Percentiles rank a stretch among this genome's conserved stretches.
Evolutionary conservation across 2,329 filamentous ascomycete species (phyloP).

Genomic region (Thelonectria discophora): DNA sequence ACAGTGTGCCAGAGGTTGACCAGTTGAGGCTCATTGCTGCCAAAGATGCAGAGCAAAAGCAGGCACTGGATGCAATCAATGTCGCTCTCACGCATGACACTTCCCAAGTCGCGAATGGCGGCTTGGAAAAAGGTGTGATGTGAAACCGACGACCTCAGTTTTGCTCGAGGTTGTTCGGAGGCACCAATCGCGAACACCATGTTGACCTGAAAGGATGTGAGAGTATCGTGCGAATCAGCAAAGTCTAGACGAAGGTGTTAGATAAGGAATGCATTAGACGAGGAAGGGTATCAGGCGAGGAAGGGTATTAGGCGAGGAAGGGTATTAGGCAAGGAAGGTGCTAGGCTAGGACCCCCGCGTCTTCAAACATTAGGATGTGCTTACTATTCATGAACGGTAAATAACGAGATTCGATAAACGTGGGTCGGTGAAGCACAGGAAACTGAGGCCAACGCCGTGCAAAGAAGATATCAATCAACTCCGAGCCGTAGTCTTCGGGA

Average conservation of each 20-base stretch:
- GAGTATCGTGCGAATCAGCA: slow-evolving; percentile 7
- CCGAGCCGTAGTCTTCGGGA: slow-evolving; percentile 28
- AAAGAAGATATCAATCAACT: slow-evolving; percentile 33
- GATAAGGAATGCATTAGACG: no score
- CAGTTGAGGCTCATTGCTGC: slow-evolving; percentile 38
- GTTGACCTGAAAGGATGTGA: slow-evolving; percentile 35
- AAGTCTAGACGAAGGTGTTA: no score
- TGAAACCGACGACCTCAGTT: slow-evolving; percentile 19
- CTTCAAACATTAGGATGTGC: no score
- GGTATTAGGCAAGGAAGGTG: no score
- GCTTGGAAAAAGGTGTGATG: slow-evolving; percentile 35
- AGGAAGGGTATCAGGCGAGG: no score
- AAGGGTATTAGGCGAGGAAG: no score
- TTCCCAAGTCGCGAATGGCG: slow-evolving; percentile 28
- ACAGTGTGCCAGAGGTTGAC: slow-evolving; percentile 38
- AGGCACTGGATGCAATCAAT: slow-evolving; percentile 35
- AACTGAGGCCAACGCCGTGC: slow-evolving; percentile 37
- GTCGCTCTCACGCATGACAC: slow-evolving; percentile 31
- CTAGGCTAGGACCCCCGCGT: no score
- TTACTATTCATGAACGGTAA: slow-evolving; percentile 25
- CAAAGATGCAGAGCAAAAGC: slow-evolving; percentile 33
- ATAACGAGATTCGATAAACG: slow-evolving; percentile 35
- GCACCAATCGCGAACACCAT: slow-evolving; percentile 38
- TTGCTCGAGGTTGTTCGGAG: slow-evolving; percentile 31
- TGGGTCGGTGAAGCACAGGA: slow-evolving; percentile 34